Percentiles rank a stretch among this genome's conserved stretches.
Evolutionary conservation across 495 filamentous ascomycete genomes (phyloP).

Genomic region (Penicillium lividum): DNA sequence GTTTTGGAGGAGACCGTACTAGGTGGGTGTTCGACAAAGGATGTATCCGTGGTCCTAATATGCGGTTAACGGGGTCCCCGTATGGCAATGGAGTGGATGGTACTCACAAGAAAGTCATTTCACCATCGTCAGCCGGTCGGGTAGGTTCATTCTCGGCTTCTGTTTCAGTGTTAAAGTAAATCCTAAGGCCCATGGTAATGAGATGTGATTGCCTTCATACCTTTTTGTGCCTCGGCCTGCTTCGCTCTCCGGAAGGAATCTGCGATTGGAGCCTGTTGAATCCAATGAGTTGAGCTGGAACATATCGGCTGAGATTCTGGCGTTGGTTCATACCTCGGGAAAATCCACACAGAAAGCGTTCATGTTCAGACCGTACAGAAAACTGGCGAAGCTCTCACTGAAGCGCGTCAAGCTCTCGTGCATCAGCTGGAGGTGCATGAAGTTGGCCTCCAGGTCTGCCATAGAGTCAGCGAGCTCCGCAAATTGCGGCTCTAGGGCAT

Average conservation of each 20-base stretch:
- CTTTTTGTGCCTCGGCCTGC: slow-evolving; percentile 51
- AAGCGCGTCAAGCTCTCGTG: slow-evolving; percentile 94
- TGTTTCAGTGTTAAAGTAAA: slow-evolving; percentile 21
- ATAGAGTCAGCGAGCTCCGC: slow-evolving; percentile 93
- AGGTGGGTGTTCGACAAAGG: slow-evolving; percentile 87
- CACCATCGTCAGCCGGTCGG: slow-evolving; percentile 51
- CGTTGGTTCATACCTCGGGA: slow-evolving; percentile 65
- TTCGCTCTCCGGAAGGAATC: slow-evolving; percentile 74
- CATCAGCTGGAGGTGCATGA: slow-evolving; percentile 96
- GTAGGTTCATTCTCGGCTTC: slow-evolving; percentile 35
- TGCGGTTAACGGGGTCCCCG: background rate
- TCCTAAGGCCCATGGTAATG: background rate
- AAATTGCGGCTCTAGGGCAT: slow-evolving; percentile 81
- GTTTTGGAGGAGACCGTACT: slow-evolving; percentile 60
- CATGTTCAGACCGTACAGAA: slow-evolving; percentile 96
- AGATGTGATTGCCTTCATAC: slow-evolving; percentile 22
- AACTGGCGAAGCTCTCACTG: slow-evolving; percentile 93
- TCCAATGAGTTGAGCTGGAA: background rate
- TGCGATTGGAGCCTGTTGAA: slow-evolving; percentile 57
- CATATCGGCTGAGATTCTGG: background rate
- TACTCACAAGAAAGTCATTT: slow-evolving; percentile 86
- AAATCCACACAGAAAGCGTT: slow-evolving; percentile 99
- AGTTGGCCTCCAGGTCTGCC: slow-evolving; percentile 93
- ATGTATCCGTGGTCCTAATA: slow-evolving; percentile 85
- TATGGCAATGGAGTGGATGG: background rate